A percentile compares a stretch with the other conserved stretches of the same genome.
Conservation (phyloP, 805 yeast species). For the Candida ovalis region DNA sequence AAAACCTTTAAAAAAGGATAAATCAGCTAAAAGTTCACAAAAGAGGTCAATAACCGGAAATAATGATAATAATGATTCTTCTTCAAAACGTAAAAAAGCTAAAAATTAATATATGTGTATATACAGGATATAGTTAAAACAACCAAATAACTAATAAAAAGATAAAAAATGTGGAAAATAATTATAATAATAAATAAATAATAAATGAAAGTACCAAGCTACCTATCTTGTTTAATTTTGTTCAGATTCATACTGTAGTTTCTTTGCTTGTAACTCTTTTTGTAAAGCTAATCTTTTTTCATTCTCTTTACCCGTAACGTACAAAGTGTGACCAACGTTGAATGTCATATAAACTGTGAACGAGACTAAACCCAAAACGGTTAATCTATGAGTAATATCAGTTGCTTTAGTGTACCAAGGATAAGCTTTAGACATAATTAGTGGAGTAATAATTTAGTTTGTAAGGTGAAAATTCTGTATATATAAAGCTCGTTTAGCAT, state of each 20-base stretch:
- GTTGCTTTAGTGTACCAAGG: slow-evolving; percentile 77
- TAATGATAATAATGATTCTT: neutral
- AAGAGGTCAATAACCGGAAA: neutral
- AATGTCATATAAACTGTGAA: slow-evolving; percentile 43
- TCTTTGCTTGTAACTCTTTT: slow-evolving; percentile 26
- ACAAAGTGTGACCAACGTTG: slow-evolving; percentile 49
- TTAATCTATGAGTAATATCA: slow-evolving; percentile 68
- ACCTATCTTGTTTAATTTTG: slow-evolving; percentile 10
- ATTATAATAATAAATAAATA: neutral
- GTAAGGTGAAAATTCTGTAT: neutral
- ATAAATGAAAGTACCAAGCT: neutral
- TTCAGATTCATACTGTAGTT: slow-evolving; percentile 20
- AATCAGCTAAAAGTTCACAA: slow-evolving; percentile 13
- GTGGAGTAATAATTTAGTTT: neutral
- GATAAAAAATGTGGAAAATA: neutral
- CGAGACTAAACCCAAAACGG: slow-evolving; percentile 65
- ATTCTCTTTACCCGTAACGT: slow-evolving; percentile 48
- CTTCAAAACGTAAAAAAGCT: slow-evolving; percentile 1
- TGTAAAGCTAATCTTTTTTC: slow-evolving; percentile 39
- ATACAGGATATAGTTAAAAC: neutral
- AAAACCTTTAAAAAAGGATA: slow-evolving; percentile 22
- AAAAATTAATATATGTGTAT: slow-evolving; percentile 1
- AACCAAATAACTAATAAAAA: neutral
- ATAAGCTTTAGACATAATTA: slow-evolving; percentile 45
- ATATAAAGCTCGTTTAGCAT: too few species aligned